phyloP scores from a whole-genome alignment of 2,329 filamentous ascomycete species.

The Conoideocrella luteorostrata region DNA sequence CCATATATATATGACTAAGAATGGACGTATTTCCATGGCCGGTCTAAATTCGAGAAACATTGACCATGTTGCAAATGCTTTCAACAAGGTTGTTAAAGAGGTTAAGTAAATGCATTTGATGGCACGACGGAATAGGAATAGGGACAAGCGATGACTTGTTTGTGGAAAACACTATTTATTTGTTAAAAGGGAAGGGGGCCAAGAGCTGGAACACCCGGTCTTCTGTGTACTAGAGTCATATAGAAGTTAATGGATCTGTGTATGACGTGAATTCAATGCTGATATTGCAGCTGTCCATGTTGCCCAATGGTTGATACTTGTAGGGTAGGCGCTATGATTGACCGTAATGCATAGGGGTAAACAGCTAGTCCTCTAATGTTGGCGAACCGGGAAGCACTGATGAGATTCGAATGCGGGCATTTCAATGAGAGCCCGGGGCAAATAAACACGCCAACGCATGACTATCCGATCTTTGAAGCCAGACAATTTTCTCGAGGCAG shows the following conservation, averaged over 20 bases:
- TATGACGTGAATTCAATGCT: too few species aligned
- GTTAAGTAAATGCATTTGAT: constrained; percentile 13
- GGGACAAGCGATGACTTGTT: not conserved
- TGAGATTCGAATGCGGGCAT: too few species aligned
- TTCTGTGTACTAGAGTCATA: constrained; percentile 5
- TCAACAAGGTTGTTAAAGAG: constrained; percentile 69
- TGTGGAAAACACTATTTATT: not conserved
- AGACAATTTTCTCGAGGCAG: too few species aligned
- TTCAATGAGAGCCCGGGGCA: too few species aligned
- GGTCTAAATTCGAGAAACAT: constrained; percentile 90
- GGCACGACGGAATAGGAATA: not conserved
- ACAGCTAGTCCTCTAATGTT: too few species aligned
- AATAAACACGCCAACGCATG: too few species aligned
- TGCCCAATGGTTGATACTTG: too few species aligned
- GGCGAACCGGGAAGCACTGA: too few species aligned
- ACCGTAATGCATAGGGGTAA: too few species aligned
- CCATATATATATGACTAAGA: constrained; percentile 93
- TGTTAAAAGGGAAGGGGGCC: constrained; percentile 5
- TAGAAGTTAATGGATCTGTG: not conserved
- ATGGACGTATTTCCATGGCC: constrained; percentile 96
- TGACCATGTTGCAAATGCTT: constrained; percentile 85
- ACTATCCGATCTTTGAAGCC: too few species aligned
- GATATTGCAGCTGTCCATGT: too few species aligned
- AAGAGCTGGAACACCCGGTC: constrained; percentile 8
- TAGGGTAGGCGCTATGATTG: too few species aligned